These are phyloP conservation scores for Picochlorum sp. DNA, from an alignment of 139 green algal species.

Conservation along the genomic window DNA sequence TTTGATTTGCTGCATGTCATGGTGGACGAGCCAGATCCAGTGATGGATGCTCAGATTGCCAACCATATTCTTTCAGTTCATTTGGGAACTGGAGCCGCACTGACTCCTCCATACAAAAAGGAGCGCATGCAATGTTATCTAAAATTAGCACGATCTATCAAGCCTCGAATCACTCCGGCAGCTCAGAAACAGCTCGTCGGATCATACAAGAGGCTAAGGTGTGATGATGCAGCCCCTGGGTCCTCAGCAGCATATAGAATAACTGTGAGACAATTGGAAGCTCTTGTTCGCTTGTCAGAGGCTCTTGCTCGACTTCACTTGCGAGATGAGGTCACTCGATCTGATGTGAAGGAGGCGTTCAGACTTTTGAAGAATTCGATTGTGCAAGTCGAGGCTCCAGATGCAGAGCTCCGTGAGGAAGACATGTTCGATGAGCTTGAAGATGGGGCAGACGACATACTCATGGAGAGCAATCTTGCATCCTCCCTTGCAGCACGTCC, in stretches of 20 bases:
- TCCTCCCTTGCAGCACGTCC: not conserved
- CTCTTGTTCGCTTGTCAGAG: constrained; percentile 82
- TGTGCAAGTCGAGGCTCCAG: constrained; percentile 66
- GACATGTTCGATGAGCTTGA: constrained; percentile 24
- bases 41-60: constrained; percentile 62
- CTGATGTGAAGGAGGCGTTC: constrained; percentile 46
- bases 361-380: constrained; percentile 81
- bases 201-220: constrained; percentile 77
- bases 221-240: constrained; percentile 74
- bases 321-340: constrained; percentile 22
- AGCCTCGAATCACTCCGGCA: constrained; percentile 54
- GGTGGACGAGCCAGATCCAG: constrained; percentile 80
- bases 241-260: constrained; percentile 75
- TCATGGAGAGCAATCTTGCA: not conserved
- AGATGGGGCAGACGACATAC: constrained; percentile 12
- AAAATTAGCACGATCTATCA: constrained; percentile 78
- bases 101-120: constrained; percentile 63
- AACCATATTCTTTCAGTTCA: constrained; percentile 71
- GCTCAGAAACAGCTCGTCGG: constrained; percentile 58
- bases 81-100: constrained; percentile 18
- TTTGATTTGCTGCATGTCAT: constrained; percentile 95
- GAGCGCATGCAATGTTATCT: constrained; percentile 92
- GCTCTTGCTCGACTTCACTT: constrained; percentile 56
- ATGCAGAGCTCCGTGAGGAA: constrained; percentile 64
- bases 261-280: constrained; percentile 87